Conservation (phyloP, 2,329 filamentous ascomycete genomes). For the Xylariaceae sp. region DNA sequence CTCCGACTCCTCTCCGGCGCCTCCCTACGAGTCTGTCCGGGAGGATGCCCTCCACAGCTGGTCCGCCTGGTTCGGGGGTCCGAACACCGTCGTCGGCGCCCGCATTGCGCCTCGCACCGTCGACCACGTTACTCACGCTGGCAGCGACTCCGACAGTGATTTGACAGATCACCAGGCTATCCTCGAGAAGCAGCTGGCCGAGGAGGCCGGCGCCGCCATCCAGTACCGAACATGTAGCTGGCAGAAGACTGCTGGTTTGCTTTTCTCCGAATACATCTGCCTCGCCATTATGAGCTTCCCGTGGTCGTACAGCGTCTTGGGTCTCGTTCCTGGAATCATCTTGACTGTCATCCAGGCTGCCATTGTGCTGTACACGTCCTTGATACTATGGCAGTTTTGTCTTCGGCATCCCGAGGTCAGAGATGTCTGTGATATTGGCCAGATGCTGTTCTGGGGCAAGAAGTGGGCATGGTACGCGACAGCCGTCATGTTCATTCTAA, state of each 20-base stretch:
- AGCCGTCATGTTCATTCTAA: slow-evolving; percentile 85
- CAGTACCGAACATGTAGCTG: slow-evolving; percentile 92
- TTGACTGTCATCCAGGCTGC: slow-evolving; percentile 74
- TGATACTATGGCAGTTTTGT: slow-evolving; percentile 66
- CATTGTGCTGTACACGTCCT: slow-evolving; percentile 72
- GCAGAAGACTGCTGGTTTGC: slow-evolving; percentile 87
- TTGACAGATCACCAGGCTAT: slow-evolving; percentile 45
- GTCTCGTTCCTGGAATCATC: slow-evolving; percentile 82
- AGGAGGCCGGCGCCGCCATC: slow-evolving; percentile 75
- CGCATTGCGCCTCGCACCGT: slow-evolving; percentile 45
- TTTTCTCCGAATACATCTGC: slow-evolving; percentile 96
- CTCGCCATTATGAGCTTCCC: slow-evolving; percentile 93
- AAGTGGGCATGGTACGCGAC: slow-evolving; percentile 66
- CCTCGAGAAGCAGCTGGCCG: slow-evolving; percentile 64
- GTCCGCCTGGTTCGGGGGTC: slow-evolving; percentile 38
- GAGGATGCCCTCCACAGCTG: slow-evolving; percentile 35
- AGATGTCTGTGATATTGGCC: slow-evolving; percentile 93
- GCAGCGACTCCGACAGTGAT: slow-evolving; percentile 38
- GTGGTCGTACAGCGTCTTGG: slow-evolving; percentile 84
- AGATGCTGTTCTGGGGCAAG: slow-evolving; percentile 87
- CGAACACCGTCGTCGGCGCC: slow-evolving; percentile 42
- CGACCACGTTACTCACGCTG: slow-evolving; percentile 12
- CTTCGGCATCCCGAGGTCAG: slow-evolving; percentile 84
- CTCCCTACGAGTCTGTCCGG: slow-evolving; percentile 33
- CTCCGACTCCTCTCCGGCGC: slow-evolving; percentile 18